These are phyloP conservation scores for Arachnopeziza araneosa DNA, from an alignment of 2,329 filamentous ascomycete species.

Conservation along the genomic window DNA sequence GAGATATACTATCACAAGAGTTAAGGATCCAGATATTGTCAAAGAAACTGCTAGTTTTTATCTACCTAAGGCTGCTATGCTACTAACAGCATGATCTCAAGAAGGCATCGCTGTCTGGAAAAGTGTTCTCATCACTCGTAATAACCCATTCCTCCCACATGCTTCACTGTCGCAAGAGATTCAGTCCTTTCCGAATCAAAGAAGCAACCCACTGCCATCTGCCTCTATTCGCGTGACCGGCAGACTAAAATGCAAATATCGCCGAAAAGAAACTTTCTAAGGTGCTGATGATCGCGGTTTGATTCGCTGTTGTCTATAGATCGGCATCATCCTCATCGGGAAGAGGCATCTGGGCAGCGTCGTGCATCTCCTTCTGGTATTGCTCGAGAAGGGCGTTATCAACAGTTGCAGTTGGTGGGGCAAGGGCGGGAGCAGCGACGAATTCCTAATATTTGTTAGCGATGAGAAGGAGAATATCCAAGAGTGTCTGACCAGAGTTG, in stretches of 20 bases:
- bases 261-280: constrained; percentile 31
- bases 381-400: constrained; percentile 74
- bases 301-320: constrained; percentile 25
- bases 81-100: constrained; percentile 22
- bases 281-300: constrained; percentile 21
- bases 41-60: constrained; percentile 26
- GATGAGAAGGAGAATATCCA: constrained; percentile 11
- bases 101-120: constrained; percentile 17
- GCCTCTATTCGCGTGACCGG: constrained; percentile 28
- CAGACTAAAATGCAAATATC: constrained; percentile 28
- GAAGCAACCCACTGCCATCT: constrained; percentile 21
- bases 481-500: constrained; percentile 60
- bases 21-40: neutral
- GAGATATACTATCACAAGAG: constrained; percentile 12
- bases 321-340: constrained; percentile 89
- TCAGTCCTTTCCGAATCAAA: constrained; percentile 23
- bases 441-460: constrained; percentile 63
- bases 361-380: constrained; percentile 85
- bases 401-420: constrained; percentile 86
- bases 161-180: constrained; percentile 22
- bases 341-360: constrained; percentile 75
- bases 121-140: constrained; percentile 26
- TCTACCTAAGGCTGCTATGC: constrained; percentile 25
- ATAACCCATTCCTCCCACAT: constrained; percentile 15
- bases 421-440: constrained; percentile 89